Evolutionary conservation across 306 rosid genomes (phyloP), one percentile per base, ranked within the genome.

Genomic region (Boehmeria nivea): DNA sequence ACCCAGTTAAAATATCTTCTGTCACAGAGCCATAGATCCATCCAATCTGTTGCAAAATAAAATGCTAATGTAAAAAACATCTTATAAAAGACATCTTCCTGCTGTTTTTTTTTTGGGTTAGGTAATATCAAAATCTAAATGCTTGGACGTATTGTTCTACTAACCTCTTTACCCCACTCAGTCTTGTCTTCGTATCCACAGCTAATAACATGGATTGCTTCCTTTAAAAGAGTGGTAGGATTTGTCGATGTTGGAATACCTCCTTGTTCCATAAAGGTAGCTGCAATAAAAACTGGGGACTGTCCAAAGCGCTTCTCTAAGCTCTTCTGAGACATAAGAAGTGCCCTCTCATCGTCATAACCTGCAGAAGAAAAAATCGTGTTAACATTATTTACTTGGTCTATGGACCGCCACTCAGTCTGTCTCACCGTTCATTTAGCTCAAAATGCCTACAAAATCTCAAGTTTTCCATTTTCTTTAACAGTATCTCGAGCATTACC

Each of bases 1-100:
- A 93, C 72, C 99, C 99, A 27, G 99, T 93, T 62, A 93, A 79
- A 72, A 93, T 93, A 85, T 93, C 99, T 81, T 93, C 99, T 16
- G 99, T 93, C 72, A 93, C 99, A 55, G 99, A 93, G 66, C 99
- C 99, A 76, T 93, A 93, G 81, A 93, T 93, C 99, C 99, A 93
- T 76, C 99, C 99, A 77, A 93, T 93, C 99, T 93, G 79, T 67
- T 18, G 64, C 51, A 40, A 31, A 47, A 54, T 53, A 38, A 66
- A 74, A 59, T 57, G 4, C 28, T 16, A n/a, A 4, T 6, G 56
- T 24, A 25, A 53, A 4, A 42, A 43, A 27, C 38, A 31, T 36
- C 19, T 25, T n/a, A 52, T 33, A 51, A 8, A 34, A 20, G 11
- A 43, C 53, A 42, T 33, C 65, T 15, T 33, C 46, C 28, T 13